A percentile compares a stretch with the other conserved stretches of the same genome.
These are phyloP conservation scores for Sporisorium scitamineum DNA, from an alignment of 1,284 basidiomycete species.

Conservation along the genomic window DNA sequence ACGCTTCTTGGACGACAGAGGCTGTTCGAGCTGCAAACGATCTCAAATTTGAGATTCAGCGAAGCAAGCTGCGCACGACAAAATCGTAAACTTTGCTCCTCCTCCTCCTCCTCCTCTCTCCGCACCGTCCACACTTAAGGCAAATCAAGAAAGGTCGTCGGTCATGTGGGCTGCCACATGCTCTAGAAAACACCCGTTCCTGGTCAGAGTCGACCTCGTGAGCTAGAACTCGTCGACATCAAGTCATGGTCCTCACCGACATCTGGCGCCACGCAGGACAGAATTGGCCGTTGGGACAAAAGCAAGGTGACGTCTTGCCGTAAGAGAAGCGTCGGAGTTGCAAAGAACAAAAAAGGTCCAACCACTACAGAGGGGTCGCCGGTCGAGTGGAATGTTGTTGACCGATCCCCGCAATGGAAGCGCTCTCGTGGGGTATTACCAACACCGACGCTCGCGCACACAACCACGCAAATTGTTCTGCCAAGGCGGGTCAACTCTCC, in stretches of 20 bases:
- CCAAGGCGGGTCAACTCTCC: background rate
- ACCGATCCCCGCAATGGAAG: slow-evolving; percentile 1
- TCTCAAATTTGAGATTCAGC: background rate
- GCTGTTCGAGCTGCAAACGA: background rate
- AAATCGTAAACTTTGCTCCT: background rate
- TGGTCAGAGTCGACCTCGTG: background rate
- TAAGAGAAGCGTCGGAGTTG: background rate
- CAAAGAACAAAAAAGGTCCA: background rate
- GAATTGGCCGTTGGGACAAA: background rate
- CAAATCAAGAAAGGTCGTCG: background rate
- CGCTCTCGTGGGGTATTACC: background rate
- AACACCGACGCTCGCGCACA: background rate
- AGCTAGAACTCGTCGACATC: background rate
- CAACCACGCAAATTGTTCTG: no score
- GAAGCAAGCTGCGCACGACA: slow-evolving; percentile 24
- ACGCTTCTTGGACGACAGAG: background rate
- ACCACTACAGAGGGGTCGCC: background rate
- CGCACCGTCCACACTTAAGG: background rate
- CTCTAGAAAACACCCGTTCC: slow-evolving; percentile 5
- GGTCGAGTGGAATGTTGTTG: background rate
- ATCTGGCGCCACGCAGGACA: background rate
- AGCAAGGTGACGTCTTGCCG: slow-evolving; percentile 2
- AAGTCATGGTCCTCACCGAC: background rate
- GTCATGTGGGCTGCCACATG: slow-evolving; percentile 10
- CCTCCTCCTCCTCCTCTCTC: background rate